Conservation (phyloP, 2,329 filamentous ascomycete species). For the Monilinia fructigena region DNA sequence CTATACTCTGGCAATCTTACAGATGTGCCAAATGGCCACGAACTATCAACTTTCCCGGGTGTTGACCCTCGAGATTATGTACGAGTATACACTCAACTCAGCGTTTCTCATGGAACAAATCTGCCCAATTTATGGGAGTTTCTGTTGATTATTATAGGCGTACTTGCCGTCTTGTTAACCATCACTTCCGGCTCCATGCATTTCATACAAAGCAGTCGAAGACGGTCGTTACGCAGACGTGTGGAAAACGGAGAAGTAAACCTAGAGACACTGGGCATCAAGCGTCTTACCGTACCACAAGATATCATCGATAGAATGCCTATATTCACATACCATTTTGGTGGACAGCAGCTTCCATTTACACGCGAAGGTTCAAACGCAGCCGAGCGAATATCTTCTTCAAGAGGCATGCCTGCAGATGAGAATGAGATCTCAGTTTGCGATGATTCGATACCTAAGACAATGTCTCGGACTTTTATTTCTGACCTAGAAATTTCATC, state of each 20-base stretch:
- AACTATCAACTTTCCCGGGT: slow-evolving; percentile 55
- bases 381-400: neutral
- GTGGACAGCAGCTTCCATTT: slow-evolving; percentile 43
- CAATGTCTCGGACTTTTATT: neutral
- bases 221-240: slow-evolving; percentile 64
- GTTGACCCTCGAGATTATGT: slow-evolving; percentile 58
- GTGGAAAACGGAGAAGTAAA: slow-evolving; percentile 79
- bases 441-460: neutral
- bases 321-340: slow-evolving; percentile 70
- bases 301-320: slow-evolving; percentile 72
- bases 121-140: slow-evolving; percentile 83
- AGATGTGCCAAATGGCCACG: slow-evolving; percentile 55
- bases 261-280: slow-evolving; percentile 81
- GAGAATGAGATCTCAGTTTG: neutral
- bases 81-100: slow-evolving; percentile 58
- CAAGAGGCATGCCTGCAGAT: neutral
- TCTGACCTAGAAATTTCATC: neutral
- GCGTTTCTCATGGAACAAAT: slow-evolving; percentile 46
- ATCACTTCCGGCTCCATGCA: slow-evolving; percentile 73
- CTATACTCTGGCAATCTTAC: slow-evolving; percentile 76
- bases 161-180: slow-evolving; percentile 66
- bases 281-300: slow-evolving; percentile 72
- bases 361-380: slow-evolving; percentile 38
- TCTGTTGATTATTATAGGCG: slow-evolving; percentile 65
- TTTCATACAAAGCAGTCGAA: slow-evolving; percentile 68